Percentiles rank a stretch among this genome's conserved stretches.
phyloP scores from a whole-genome alignment of 495 filamentous ascomycete genomes.

The Clavariopsis aquatica region DNA sequence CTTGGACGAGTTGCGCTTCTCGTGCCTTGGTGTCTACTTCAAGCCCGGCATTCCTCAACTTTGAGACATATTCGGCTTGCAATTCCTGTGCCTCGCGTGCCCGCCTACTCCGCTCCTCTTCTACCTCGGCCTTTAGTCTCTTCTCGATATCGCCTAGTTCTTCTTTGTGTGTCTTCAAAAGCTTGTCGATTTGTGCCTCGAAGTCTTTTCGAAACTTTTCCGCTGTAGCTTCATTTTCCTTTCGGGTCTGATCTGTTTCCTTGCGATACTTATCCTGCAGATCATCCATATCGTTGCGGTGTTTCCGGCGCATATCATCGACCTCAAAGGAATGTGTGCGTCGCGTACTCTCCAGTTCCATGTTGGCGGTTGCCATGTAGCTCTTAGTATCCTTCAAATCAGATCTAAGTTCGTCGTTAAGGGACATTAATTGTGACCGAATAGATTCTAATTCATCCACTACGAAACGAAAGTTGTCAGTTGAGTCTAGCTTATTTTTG shows the following conservation, averaged over 20 bases:
- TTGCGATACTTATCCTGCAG: slow-evolving; percentile 38
- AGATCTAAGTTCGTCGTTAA: slow-evolving; percentile 57
- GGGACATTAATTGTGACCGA: slow-evolving; percentile 57
- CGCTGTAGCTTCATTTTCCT: slow-evolving; percentile 48
- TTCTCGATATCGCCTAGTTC: slow-evolving; percentile 41
- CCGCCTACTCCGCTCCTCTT: slow-evolving; percentile 58
- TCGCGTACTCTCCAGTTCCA: slow-evolving; percentile 54
- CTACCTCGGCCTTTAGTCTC: slow-evolving; percentile 38
- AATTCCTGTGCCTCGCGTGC: slow-evolving; percentile 67
- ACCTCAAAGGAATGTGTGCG: slow-evolving; percentile 58
- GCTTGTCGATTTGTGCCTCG: slow-evolving; percentile 39
- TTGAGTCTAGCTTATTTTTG: no score
- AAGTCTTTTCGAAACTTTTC: slow-evolving; percentile 41
- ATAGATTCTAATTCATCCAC: slow-evolving; percentile 67
- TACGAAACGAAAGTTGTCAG: slow-evolving; percentile 47
- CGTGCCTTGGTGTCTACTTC: slow-evolving; percentile 65
- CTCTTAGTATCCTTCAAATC: slow-evolving; percentile 61
- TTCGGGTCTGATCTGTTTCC: slow-evolving; percentile 31
- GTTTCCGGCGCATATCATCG: slow-evolving; percentile 54
- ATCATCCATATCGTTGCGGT: slow-evolving; percentile 44
- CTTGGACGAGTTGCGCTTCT: slow-evolving; percentile 53
- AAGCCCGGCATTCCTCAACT: slow-evolving; percentile 63
- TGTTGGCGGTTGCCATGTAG: slow-evolving; percentile 48
- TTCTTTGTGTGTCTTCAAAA: slow-evolving; percentile 39
- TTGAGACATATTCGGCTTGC: slow-evolving; percentile 59